Evolutionary conservation across 2,329 filamentous ascomycete genomes (phyloP), one percentile per base, ranked within the genome.

Genomic region (Pseudogymnoascus sp.): DNA sequence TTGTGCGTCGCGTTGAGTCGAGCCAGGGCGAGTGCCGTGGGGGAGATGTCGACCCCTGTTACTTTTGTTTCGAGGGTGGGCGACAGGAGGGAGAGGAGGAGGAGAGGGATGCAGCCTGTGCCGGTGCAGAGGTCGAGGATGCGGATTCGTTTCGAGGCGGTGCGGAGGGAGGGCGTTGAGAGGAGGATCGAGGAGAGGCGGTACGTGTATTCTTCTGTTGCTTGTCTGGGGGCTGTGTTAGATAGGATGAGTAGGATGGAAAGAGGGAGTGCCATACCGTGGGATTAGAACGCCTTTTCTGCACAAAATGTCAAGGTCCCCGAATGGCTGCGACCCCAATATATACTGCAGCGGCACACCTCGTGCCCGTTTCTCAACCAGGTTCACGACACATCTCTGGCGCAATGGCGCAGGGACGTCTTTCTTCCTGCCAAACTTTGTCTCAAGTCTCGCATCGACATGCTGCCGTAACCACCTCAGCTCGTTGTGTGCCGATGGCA

Each of bases 121-220:
- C 95, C 95, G 0, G 91, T 93, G 75, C 95, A 97, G 31, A 97
- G 79, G 74, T 99, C 95, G 7, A 97, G 75, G 42, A 97, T 78
- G 11, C 80, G 82, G 11, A 65, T 68, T 68, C 66, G 61, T 72
- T 63, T 17, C 4, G 17, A n/a, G 17, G 33, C 10, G 10, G n/a
- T 7, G 29, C 29, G 50, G 26, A 56, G 50, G 10, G 50, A 56
- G n/a, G 50, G 50, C 3, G 50, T 56, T 4, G 50, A 56, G 50
- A 56, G 26, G 2, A 56, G 50, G 17, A 56, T 56, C 50, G 50
- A 56, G 37, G 81, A 82, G 10, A 90, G 77, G 68, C 85, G 77
- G 29, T 78, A 74, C 1, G 83, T 85, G 72, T 88, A 90, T 2
- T 86, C 82, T 75, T 91, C 89, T 3, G 89, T 91, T 74, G 92